Evolutionary conservation across 345 rosid genomes (phyloP), one percentile per base, ranked within the genome.

Genomic region (Tarenaya hassleriana): DNA sequence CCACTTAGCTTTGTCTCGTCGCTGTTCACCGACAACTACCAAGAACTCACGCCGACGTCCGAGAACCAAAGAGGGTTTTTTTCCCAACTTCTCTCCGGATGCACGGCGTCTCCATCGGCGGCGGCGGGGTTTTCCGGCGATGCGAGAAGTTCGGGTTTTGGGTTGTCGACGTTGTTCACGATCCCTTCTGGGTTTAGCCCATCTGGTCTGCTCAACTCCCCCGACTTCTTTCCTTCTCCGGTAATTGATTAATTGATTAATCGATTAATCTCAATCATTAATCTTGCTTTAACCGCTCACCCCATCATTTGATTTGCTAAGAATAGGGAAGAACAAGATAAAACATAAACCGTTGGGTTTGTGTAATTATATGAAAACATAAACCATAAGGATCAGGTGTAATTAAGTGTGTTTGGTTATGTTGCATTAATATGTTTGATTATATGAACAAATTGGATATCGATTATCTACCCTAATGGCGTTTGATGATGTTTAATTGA

Each of bases 141-240:
- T 37, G 77, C 59, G 60, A 75, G 59, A 61, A 42, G 55, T 39
- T 60, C 18, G 60, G 76, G 67, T 62, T 18, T 60, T 53, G 21
- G 50, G 77, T 75, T 52, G 75, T 63, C 51, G 50, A n/a, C 87
- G 16, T 37, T 75, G 59, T 83, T 84, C 58, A 81, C 88, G 44
- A 80, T 84, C 44, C 95, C 96, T 43, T 70, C 96, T 52, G 98
- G 95, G 27, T 58, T 88, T 64, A 92, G 96, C 66, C 98, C 98
- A 66, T 88, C 96, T 46, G 84, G 85, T 56, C 77, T 87, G 72
- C 88, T 91, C 37, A 72, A 66, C 35, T 84, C 94, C 15, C 92
- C 96, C 10, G 83, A 82, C 4, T 62, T 83, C 73, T 81, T 83
- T 55, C 71, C 95, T 47, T 84, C 94, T 69, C 88, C 73, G 88